Conservation (phyloP, 2,329 filamentous ascomycete genomes). For the Aspergillus viridinutans region DNA sequence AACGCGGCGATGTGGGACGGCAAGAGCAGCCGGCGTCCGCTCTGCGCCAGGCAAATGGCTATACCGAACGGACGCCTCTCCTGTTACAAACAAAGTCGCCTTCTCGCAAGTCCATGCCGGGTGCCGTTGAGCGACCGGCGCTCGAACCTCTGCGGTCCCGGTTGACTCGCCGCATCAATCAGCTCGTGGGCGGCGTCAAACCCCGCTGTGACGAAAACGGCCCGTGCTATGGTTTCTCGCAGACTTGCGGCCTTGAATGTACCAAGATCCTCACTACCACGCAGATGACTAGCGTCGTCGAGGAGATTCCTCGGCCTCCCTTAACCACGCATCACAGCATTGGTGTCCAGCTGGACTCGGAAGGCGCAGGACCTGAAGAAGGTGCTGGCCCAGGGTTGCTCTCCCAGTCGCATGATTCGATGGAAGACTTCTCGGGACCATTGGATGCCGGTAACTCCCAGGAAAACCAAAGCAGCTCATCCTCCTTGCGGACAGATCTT, state of each 20-base stretch:
- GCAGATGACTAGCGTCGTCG: conserved; percentile 9
- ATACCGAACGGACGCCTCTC: conserved; percentile 30
- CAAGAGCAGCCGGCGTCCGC: conserved; percentile 12
- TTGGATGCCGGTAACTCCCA: conserved; percentile 13
- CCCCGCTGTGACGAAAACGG: conserved; percentile 54
- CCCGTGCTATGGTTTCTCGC: conserved; percentile 59
- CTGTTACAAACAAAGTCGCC: conserved; percentile 12
- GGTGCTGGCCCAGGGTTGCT: not conserved
- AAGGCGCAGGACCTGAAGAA: not conserved
- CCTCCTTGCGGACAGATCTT: conserved; percentile 10
- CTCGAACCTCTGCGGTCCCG: conserved; percentile 31
- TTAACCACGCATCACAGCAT: conserved; percentile 15
- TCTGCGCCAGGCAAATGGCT: conserved; percentile 7
- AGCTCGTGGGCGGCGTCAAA: conserved; percentile 48
- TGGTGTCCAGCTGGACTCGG: conserved; percentile 14
- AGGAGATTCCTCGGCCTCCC: conserved; percentile 10
- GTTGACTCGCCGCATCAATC: conserved; percentile 41
- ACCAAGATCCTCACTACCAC: conserved; percentile 42
- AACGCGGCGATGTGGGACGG: conserved; percentile 25
- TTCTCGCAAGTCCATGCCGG: conserved; percentile 21
- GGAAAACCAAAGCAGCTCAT: not conserved
- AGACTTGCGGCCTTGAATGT: conserved; percentile 59
- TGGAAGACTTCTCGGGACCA: conserved; percentile 2
- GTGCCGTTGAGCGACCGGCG: conserved; percentile 13
- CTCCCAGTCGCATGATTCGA: not conserved